Percentiles rank a stretch among this genome's conserved stretches.
These are phyloP conservation scores for Calonectria crousiana DNA, from an alignment of 2,329 filamentous ascomycete species.

Conservation along the genomic window DNA sequence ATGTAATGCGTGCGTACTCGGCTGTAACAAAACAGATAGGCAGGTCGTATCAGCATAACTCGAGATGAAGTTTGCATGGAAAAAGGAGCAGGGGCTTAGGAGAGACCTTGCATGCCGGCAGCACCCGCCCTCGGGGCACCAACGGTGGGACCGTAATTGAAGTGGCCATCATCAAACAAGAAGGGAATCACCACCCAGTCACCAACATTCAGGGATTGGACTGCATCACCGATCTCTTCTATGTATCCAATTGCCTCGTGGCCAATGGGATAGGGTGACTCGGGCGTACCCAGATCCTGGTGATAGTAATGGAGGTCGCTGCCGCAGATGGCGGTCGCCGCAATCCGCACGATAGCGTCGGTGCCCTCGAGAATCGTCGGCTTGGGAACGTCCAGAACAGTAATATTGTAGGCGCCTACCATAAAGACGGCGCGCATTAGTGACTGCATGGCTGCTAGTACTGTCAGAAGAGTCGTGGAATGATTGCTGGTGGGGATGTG, in stretches of 20 bases:
- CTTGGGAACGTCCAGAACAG: not conserved
- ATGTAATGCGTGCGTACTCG: not conserved
- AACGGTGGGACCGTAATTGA: not conserved
- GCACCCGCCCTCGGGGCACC: not conserved
- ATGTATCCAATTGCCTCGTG: constrained; percentile 13
- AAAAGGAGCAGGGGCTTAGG: not conserved
- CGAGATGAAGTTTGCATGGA: not conserved
- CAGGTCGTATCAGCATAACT: not conserved
- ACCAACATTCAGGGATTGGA: constrained; percentile 1
- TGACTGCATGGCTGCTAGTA: not conserved
- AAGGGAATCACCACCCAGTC: constrained; percentile 8
- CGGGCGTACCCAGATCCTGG: not conserved
- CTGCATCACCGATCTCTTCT: not conserved
- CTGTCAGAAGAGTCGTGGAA: not conserved
- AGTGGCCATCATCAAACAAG: constrained; percentile 10
- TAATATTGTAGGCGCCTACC: not conserved
- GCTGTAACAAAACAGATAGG: not conserved
- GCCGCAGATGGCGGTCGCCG: constrained; percentile 6
- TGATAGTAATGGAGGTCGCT: constrained; percentile 5
- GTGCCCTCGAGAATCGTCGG: not conserved
- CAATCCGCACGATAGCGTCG: constrained; percentile 5
- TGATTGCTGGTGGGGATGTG: not conserved
- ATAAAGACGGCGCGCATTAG: not conserved
- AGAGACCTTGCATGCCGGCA: not conserved
- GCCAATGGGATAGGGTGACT: not conserved